Evolutionary conservation across 2,329 filamentous ascomycete genomes (phyloP), one percentile per base, ranked within the genome.

Genomic region (Nemania serpens): DNA sequence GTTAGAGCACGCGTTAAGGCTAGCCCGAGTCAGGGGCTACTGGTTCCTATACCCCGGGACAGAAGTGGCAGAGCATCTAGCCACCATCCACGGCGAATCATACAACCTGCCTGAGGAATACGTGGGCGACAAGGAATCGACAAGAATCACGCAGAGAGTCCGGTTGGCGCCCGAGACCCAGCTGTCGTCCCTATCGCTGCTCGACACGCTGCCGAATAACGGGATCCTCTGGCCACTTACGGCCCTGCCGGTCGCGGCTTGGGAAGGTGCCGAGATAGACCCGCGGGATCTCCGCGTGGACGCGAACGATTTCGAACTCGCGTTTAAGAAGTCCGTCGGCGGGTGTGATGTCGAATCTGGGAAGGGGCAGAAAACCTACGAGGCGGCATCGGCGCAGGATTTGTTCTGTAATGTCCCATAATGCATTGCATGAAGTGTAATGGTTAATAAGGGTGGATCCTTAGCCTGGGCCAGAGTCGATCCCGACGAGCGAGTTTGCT

Each of bases 71-170:
- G 79, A 68, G 20, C 79, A 84, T 4, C 77, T 96, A 12, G 86
- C 87, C n/a, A 90, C 87, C 0, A 78, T 94, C 0, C 93, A 97
- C 74, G 86, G 83, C 61, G 93, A 97, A 66, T 77, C 96, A 5
- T 87, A 86, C 61, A 83, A 85, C 41, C 72, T 81, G 1, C 93
- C 93, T 0, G 92, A 97, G 74, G 93, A 88, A 69, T 87, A 84
- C 62, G 68, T 66, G 3, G 56, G 42, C 37, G 67, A 71, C 42
- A 65, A 65, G 36, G 71, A 73, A 58, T 61, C 64, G 51, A 68
- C 68, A 37, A 62, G 48, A 41, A 69, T 66, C 60, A 73, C 65
- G 55, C 68, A 55, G 54, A 71, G 50, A 61, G 69, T 63, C 51
- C 65, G 66, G 22, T 20, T 49, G 7, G 64, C 65, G 22, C 63